Evolutionary conservation across 2,329 filamentous ascomycete genomes (phyloP).

Genomic region (Pyricularia grisea): DNA sequence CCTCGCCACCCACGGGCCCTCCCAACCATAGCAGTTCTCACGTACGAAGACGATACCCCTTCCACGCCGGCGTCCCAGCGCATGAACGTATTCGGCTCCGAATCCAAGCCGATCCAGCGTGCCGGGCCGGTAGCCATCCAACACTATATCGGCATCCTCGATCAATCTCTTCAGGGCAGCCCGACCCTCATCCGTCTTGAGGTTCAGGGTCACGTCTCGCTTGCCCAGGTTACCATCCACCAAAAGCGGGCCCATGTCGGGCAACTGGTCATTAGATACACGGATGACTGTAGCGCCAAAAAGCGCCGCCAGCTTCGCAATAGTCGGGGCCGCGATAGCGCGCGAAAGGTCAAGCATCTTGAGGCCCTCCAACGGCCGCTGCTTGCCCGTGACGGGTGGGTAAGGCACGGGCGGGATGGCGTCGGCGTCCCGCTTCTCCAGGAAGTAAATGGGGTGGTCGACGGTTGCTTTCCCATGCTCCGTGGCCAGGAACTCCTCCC

Average conservation of each 20-base stretch:
- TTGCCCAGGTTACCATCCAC: conserved; percentile 36
- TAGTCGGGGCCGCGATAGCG: conserved; percentile 35
- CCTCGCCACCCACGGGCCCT: conserved; percentile 32
- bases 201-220: conserved; percentile 34
- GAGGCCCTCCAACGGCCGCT: conserved; percentile 31
- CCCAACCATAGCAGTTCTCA: conserved; percentile 45
- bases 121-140: conserved; percentile 41
- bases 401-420: conserved; percentile 37
- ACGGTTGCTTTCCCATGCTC: conserved; percentile 24
- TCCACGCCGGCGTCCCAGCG: conserved; percentile 26
- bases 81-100: conserved; percentile 28
- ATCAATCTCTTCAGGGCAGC: conserved; percentile 30
- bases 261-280: conserved; percentile 29
- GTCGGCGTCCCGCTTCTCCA: conserved; percentile 32
- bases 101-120: conserved; percentile 31
- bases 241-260: conserved; percentile 29
- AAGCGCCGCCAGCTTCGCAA: conserved; percentile 31
- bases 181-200: conserved; percentile 29
- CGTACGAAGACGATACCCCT: conserved; percentile 36
- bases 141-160: conserved; percentile 39
- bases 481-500: conserved; percentile 30
- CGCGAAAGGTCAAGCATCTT: conserved; percentile 40
- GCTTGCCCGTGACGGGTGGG: conserved; percentile 17
- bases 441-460: conserved; percentile 33
- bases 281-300: conserved; percentile 37